Percentiles rank a stretch among this genome's conserved stretches.
Conservation (phyloP, 2,329 filamentous ascomycete genomes). For the Talaromyces sp. region DNA sequence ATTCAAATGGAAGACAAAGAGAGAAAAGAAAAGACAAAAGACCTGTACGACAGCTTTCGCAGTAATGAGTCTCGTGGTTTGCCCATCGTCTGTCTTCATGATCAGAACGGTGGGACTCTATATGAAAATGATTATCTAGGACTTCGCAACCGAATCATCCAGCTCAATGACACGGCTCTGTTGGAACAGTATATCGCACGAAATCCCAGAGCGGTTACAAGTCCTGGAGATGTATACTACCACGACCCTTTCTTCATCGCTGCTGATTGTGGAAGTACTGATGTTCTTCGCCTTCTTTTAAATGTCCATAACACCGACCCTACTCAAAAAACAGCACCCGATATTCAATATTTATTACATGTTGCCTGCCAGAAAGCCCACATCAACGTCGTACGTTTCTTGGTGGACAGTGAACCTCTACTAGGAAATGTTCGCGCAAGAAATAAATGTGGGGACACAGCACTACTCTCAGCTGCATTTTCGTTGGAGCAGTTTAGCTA, state of each 20-base stretch:
- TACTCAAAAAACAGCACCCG: slow-evolving; percentile 1
- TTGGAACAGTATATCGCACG: slow-evolving; percentile 1
- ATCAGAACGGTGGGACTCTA: neutral
- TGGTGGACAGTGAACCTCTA: slow-evolving; percentile 14
- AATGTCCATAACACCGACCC: slow-evolving; percentile 11
- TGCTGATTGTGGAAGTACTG: slow-evolving; percentile 12
- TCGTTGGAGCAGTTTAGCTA: neutral
- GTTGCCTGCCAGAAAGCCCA: slow-evolving; percentile 12
- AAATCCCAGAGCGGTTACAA: neutral
- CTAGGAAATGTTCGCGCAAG: slow-evolving; percentile 6
- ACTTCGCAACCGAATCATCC: neutral
- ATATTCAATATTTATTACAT: slow-evolving; percentile 10
- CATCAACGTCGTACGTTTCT: slow-evolving; percentile 13
- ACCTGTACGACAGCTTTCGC: neutral
- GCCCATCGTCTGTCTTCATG: neutral
- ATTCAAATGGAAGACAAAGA: neutral
- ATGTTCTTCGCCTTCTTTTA: slow-evolving; percentile 14
- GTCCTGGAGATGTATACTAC: neutral
- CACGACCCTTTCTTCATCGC: slow-evolving; percentile 14
- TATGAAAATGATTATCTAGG: neutral
- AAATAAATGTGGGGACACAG: neutral
- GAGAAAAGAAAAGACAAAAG: neutral
- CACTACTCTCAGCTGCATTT: neutral
- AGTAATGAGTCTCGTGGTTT: neutral
- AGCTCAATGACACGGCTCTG: neutral